phyloP scores from a whole-genome alignment of 257 asterid species.

The Forsythia viridissima region DNA sequence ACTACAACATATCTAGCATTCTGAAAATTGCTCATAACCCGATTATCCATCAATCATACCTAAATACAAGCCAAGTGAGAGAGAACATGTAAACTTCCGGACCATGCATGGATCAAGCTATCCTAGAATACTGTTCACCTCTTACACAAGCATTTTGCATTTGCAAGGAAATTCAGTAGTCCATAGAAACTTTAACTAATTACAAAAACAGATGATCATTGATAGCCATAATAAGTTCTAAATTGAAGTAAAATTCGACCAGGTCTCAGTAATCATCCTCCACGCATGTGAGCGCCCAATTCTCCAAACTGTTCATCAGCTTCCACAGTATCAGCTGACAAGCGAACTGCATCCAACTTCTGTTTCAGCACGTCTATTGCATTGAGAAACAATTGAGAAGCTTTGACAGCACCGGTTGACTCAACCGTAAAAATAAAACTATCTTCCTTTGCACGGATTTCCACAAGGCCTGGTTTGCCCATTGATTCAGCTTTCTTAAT shows the following conservation, averaged over 20 bases:
- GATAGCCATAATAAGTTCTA: constrained; percentile 17
- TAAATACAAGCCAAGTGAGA: neutral
- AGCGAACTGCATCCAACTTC: constrained; percentile 90
- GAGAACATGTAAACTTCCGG: neutral
- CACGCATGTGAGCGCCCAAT: constrained; percentile 99
- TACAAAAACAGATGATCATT: constrained; percentile 26
- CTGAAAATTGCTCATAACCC: neutral
- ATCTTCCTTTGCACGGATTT: constrained; percentile 86
- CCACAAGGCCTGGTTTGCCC: constrained; percentile 81
- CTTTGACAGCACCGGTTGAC: constrained; percentile 88
- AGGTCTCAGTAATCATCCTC: constrained; percentile 53
- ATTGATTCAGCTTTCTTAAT: constrained; percentile 87
- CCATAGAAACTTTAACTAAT: constrained; percentile 10
- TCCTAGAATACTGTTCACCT: constrained; percentile 13
- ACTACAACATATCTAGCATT: neutral
- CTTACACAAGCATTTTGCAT: constrained; percentile 18
- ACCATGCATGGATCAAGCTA: neutral
- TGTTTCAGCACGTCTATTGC: constrained; percentile 88
- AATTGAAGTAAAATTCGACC: neutral
- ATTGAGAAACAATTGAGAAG: constrained; percentile 80
- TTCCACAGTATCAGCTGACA: constrained; percentile 95
- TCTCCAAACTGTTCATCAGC: constrained; percentile 98
- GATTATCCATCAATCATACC: neutral
- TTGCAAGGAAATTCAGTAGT: constrained; percentile 8
- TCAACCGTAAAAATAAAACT: constrained; percentile 90